A percentile compares a stretch with the other conserved stretches of the same genome.
Conservation (phyloP, 163 green algal species). For the Coccomyxa subellipsoidea region DNA sequence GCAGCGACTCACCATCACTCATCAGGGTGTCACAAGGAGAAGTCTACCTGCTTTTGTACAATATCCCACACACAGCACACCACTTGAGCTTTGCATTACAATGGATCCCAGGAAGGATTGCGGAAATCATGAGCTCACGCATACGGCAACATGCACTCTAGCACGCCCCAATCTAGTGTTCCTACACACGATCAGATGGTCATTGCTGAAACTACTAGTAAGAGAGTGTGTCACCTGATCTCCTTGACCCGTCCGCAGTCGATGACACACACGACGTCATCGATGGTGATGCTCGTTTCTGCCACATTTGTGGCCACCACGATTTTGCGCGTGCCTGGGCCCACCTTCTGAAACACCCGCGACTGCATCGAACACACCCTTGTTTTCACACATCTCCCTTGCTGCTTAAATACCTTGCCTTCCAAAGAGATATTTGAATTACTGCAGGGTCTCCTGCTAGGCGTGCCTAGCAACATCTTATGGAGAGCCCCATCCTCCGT, state of each 20-base stretch:
- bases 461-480: no score
- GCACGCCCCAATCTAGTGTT: background rate
- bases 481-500: no score
- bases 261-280: conserved; percentile 85
- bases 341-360: conserved; percentile 32
- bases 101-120: no score
- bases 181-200: background rate
- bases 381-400: background rate
- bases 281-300: conserved; percentile 92
- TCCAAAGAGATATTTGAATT: background rate
- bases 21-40: no score
- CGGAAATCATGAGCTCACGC: no score
- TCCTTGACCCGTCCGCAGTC: conserved; percentile 88
- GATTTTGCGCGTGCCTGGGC: conserved; percentile 47
- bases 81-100: no score
- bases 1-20: background rate
- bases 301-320: conserved; percentile 91
- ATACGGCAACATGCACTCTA: no score
- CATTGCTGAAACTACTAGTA: background rate
- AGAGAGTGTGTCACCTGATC: conserved; percentile 43
- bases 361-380: conserved; percentile 14
- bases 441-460: no score
- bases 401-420: background rate
- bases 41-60: no score
- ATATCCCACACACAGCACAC: no score